Evolutionary conservation across 768 basidiomycete genomes (phyloP).

Genomic region (Pulveroboletus sp.): DNA sequence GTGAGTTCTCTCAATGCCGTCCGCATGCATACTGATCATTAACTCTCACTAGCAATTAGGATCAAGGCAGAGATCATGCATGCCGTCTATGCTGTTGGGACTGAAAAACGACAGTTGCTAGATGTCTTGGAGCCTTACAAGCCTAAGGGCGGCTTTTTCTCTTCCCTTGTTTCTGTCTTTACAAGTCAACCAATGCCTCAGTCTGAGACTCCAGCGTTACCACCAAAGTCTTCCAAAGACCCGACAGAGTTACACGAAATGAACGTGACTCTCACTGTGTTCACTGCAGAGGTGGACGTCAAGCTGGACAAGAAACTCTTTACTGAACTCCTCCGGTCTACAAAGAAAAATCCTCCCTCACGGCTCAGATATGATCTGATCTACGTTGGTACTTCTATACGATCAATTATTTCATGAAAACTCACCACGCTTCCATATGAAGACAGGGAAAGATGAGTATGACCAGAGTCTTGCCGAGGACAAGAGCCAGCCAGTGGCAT

Average conservation of each 20-base stretch:
- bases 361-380: constrained; percentile 77
- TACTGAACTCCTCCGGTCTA: constrained; percentile 78
- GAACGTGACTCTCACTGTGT: constrained; percentile 32
- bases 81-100: constrained; percentile 9
- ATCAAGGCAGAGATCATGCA: constrained; percentile 12
- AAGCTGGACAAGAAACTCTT: constrained; percentile 60
- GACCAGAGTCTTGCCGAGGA: constrained; percentile 71
- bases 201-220: constrained; percentile 3
- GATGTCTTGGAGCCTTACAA: constrained; percentile 29
- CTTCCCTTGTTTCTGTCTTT: constrained; percentile 29
- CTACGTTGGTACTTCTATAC: constrained; percentile 37
- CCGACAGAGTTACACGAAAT: constrained; percentile 19
- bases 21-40: not conserved
- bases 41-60: constrained; percentile 36
- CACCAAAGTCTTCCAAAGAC: constrained; percentile 18
- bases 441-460: constrained; percentile 83
- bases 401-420: not conserved
- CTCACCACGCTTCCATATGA: constrained; percentile 3
- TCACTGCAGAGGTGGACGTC: constrained; percentile 47
- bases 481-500: constrained; percentile 47
- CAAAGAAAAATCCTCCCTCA: constrained; percentile 88
- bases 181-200: constrained; percentile 15
- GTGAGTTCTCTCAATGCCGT: constrained; percentile 37
- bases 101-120: constrained; percentile 39
- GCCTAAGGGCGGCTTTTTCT: constrained; percentile 44